Conservation (phyloP, 345 rosid species). For the Sonneratia alba region DNA sequence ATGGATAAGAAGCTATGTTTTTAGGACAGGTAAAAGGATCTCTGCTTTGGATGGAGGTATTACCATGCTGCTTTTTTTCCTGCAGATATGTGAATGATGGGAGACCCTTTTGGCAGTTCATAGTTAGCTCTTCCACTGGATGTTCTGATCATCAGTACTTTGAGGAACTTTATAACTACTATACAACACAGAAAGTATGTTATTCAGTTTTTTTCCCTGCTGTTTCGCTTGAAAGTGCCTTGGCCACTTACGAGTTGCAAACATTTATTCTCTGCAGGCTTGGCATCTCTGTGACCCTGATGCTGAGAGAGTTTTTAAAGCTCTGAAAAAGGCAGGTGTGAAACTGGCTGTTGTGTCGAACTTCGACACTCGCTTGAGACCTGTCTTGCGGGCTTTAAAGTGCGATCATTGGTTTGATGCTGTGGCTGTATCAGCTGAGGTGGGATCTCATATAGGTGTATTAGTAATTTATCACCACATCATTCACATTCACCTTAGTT, state of each 20-base stretch:
- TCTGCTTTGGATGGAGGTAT: neutral
- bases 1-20: neutral
- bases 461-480: too few species aligned
- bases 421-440: constrained; percentile 96
- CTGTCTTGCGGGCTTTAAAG: constrained; percentile 59
- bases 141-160: constrained; percentile 80
- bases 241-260: neutral
- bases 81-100: constrained; percentile 89
- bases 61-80: neutral
- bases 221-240: neutral
- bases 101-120: constrained; percentile 88
- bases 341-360: constrained; percentile 90
- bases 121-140: constrained; percentile 87
- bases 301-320: constrained; percentile 74
- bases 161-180: constrained; percentile 84
- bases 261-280: constrained; percentile 34
- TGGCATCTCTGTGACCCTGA: constrained; percentile 97
- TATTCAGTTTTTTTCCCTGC: neutral
- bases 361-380: constrained; percentile 88
- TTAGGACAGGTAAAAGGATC: neutral
- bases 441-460: constrained; percentile 15
- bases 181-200: constrained; percentile 67
- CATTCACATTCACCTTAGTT: too few species aligned
- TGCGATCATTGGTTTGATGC: constrained; percentile 98
- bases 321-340: constrained; percentile 68